Conservation (phyloP, 2,329 filamentous ascomycete species). For the Nemania sp. region DNA sequence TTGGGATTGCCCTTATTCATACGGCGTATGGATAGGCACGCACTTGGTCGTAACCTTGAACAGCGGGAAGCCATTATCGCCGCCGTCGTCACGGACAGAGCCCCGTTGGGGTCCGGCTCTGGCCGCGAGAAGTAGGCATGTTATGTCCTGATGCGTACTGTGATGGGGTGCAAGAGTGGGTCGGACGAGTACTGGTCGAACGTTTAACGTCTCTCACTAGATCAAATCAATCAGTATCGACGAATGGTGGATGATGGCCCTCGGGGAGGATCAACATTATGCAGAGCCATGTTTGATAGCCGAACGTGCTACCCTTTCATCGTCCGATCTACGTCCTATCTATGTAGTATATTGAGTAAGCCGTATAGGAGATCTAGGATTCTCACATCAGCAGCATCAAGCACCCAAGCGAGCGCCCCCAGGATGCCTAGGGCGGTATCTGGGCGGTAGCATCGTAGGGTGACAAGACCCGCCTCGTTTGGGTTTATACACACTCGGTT, state of each 20-base stretch:
- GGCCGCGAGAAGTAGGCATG: slow-evolving; percentile 6
- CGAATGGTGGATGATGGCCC: slow-evolving; percentile 25
- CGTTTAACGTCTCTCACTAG: slow-evolving; percentile 17
- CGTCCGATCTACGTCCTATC: slow-evolving; percentile 35
- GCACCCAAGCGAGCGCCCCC: not conserved
- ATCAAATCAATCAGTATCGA: slow-evolving; percentile 27
- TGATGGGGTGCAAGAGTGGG: not conserved
- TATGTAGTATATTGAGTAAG: slow-evolving; percentile 17
- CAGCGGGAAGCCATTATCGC: not conserved
- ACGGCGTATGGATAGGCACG: not conserved
- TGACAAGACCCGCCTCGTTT: slow-evolving; percentile 20
- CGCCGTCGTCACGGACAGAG: not conserved
- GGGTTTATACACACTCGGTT: slow-evolving; percentile 30
- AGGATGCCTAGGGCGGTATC: slow-evolving; percentile 3
- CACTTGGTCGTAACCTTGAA: not conserved
- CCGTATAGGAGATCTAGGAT: slow-evolving; percentile 27
- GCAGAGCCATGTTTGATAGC: slow-evolving; percentile 36
- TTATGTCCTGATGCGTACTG: not conserved
- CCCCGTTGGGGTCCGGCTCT: slow-evolving; percentile 13
- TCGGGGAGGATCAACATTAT: slow-evolving; percentile 35
- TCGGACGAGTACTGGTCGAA: not conserved
- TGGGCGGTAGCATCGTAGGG: slow-evolving; percentile 20
- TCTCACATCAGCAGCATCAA: slow-evolving; percentile 39
- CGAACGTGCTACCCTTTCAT: slow-evolving; percentile 35
- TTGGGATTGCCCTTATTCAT: not conserved